Base-by-base conservation (phyloP, 78 protist species). In the Chrysochromulina parva region DNA sequence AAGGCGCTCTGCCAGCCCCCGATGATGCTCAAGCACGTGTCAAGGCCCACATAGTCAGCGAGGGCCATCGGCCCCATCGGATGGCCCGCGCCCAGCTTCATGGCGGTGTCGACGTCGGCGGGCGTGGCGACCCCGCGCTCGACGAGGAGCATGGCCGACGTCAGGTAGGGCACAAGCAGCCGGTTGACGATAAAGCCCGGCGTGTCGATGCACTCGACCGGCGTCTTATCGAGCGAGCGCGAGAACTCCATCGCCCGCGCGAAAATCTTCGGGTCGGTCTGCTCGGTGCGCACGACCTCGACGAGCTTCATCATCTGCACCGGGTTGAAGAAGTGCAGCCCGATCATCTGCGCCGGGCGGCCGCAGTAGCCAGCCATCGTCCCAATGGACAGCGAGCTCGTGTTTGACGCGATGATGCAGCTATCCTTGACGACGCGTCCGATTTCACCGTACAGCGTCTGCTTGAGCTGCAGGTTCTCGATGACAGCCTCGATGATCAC, bases 311-410 rank as follows among this genome's bases (percentile, higher is more conserved):
- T 92, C 58, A 92, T 22, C 47, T 88, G 89, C 53, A 94, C 96
- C 24, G 96, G 96, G 90, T 90, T 92, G 92, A 94, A 92, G 57
- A 92, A 94, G 76, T 94, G 96, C 38, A 94, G 88, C 9, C 96
- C 96, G 57, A 86, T 85, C 59, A 92, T 28, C 24, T 73, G 86
- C 47, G 10, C 59, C 66, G 78, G 52, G 26, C 78, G 52, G n/a
- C 73, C 78, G 4, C 24, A 24, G 16, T 3, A 2, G 19, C 2
- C 62, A 1, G 62, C 86, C 90, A 19, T 50, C 22, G 48, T 57
- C 20, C 28, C 20, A 74, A 91, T 66, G 24, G 93, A 47, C 22
- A 91, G 82, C 52, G 94, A 92, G 57, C 91, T 86, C 1, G 94
- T 92, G 90, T 92, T 92, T 3, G 93, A 76, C 0, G 92, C 96